Base-by-base conservation (phyloP, 2,329 filamentous ascomycete species). In the Ceratocystiopsis brevicomis region DNA sequence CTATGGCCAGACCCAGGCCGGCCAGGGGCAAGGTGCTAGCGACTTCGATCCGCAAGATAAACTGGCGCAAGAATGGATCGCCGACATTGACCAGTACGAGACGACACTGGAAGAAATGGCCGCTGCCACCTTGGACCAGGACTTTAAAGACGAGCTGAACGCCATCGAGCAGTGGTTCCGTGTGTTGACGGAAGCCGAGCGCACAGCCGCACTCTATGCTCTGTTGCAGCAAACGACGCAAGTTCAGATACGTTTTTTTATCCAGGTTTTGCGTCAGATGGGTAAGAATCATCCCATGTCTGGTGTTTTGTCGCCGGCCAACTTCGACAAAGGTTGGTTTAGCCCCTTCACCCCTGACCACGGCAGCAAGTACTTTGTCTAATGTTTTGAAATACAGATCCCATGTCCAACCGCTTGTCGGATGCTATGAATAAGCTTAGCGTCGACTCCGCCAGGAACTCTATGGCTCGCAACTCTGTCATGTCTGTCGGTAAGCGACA, bases 91-190 rank as follows among this genome's bases (percentile, higher is more conserved):
- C 59, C 88, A 96, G 61, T 95, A 95, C 56, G 90, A 98, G 68
- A 93, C 79, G n/a, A 98, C 90, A 1, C 64, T 98, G 55, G 90
- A 96, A 62, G 90, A 98, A 60, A 98, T 98, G 90, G 90, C 90
- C 38, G 87, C 88, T 32, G 90, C 90, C 25, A 96, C 90, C n/a
- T 68, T 96, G 44, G 90, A 98, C 58, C 90, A 98, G 66, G 90
- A 98, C 58, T 98, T 98, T 69, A 98, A 98, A 66, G 90, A 96
- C 62, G 90, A 98, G 62, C 73, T 98, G 48, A 95, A 86, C 58
- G 90, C 90, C 52, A 98, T 98, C 57, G 90, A 98, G 65, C 90
- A 98, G 67, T 98, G 90, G 90, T 98, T 98, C 62, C 81, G 87
- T 49, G 90, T 98, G 43, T 68, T 98, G 50, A 96, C 88, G 57